Conservation (phyloP, 2,329 filamentous ascomycete species). For the Aspergillus sp. region DNA sequence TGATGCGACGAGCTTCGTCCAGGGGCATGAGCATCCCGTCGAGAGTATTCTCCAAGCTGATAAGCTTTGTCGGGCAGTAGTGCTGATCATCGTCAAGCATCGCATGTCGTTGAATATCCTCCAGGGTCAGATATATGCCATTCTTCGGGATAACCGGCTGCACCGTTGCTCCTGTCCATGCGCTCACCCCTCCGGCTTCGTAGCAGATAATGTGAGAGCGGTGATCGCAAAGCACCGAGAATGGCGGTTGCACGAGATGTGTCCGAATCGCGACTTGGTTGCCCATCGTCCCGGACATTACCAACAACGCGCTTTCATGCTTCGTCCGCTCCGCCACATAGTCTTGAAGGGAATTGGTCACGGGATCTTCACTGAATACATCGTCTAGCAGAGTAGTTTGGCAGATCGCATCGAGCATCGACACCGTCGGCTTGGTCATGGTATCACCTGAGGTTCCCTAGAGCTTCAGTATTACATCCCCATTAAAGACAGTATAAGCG, state of each 20-base stretch:
- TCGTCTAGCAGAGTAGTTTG: conserved; percentile 72
- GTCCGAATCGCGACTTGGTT: conserved; percentile 78
- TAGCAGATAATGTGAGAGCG: conserved; percentile 65
- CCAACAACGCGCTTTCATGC: conserved; percentile 70
- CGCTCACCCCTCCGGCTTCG: conserved; percentile 60
- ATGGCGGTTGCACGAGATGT: conserved; percentile 69
- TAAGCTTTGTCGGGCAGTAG: conserved; percentile 68
- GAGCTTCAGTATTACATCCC: not conserved
- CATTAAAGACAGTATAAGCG: not conserved
- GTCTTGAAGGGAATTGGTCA: conserved; percentile 66
- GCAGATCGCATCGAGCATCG: conserved; percentile 74
- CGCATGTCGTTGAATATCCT: conserved; percentile 62
- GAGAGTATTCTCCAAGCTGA: conserved; percentile 80
- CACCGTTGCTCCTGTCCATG: conserved; percentile 62
- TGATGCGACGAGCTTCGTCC: conserved; percentile 59
- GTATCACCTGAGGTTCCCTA: conserved; percentile 48
- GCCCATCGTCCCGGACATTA: conserved; percentile 87
- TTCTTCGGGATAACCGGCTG: conserved; percentile 61
- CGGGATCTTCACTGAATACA: conserved; percentile 71
- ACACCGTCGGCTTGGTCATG: conserved; percentile 65
- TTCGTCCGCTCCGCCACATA: conserved; percentile 65
- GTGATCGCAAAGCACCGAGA: conserved; percentile 70
- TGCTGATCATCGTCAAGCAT: conserved; percentile 62
- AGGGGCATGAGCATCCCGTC: conserved; percentile 72
- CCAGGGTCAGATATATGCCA: conserved; percentile 63